Evolutionary conservation across 345 rosid species (phyloP).

Genomic region (Psidium friedrichsthalianum): DNA sequence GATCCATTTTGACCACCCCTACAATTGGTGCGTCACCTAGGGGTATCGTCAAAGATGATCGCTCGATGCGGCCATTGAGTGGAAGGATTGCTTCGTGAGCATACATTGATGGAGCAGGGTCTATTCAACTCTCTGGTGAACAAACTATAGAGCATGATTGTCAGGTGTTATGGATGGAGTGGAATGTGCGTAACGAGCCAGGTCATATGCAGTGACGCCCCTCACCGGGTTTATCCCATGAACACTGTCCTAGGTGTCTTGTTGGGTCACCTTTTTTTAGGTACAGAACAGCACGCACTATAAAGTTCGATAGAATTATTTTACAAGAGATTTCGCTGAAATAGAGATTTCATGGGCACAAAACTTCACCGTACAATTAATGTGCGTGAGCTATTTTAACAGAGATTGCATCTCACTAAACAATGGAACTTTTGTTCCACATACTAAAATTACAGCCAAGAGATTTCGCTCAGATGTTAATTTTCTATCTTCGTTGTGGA

Average conservation of each 20-base stretch:
- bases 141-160: neutral
- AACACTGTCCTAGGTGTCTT: neutral
- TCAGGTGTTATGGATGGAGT: neutral
- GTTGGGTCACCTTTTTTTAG: neutral
- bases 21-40: neutral
- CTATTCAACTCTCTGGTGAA: neutral
- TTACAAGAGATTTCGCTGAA: neutral
- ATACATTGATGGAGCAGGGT: neutral
- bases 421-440: too few species aligned
- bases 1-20: neutral
- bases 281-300: neutral
- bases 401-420: too few species aligned
- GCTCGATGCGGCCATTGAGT: neutral
- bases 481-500: too few species aligned
- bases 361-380: too few species aligned
- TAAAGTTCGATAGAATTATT: neutral
- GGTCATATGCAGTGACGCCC: neutral
- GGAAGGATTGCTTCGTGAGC: neutral
- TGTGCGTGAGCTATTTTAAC: too few species aligned
- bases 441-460: too few species aligned
- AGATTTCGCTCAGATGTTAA: too few species aligned
- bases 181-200: neutral
- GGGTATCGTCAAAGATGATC: neutral
- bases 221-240: neutral
- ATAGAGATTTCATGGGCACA: neutral